Percentiles rank a stretch among this genome's conserved stretches.
phyloP scores from a whole-genome alignment of 2,329 filamentous ascomycete species.

The Verticillium albo-atrum region DNA sequence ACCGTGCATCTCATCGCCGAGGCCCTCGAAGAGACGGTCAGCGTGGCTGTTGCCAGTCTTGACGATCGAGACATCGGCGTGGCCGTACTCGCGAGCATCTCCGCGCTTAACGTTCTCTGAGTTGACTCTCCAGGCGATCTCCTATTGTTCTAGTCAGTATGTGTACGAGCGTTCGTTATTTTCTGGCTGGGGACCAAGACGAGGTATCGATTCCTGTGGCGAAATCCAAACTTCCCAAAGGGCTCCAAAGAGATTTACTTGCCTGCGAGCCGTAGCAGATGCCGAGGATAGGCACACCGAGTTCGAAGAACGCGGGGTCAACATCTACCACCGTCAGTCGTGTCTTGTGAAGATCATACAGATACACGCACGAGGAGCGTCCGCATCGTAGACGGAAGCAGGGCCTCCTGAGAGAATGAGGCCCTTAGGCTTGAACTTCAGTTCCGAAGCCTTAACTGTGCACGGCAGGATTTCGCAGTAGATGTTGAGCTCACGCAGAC shows the following conservation, averaged over 20 bases:
- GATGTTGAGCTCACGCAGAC: background rate
- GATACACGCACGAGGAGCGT: slow-evolving; percentile 46
- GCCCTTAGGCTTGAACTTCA: background rate
- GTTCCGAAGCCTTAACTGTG: background rate
- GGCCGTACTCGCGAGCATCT: slow-evolving; percentile 12
- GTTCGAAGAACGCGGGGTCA: slow-evolving; percentile 76
- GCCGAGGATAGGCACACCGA: slow-evolving; percentile 55
- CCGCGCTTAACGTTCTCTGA: slow-evolving; percentile 31
- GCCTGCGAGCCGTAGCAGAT: slow-evolving; percentile 55
- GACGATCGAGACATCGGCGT: slow-evolving; percentile 51
- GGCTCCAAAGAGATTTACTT: background rate
- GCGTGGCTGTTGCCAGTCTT: slow-evolving; percentile 55
- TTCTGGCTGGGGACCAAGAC: too few relatives aligned
- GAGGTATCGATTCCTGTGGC: too few relatives aligned
- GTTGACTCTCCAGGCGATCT: slow-evolving; percentile 65
- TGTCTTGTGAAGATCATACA: background rate
- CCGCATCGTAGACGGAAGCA: slow-evolving; percentile 74
- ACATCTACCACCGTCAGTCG: slow-evolving; percentile 43
- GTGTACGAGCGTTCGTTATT: background rate
- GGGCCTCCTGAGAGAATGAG: slow-evolving; percentile 27
- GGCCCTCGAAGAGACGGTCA: slow-evolving; percentile 72
- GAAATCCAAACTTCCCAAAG: too few relatives aligned
- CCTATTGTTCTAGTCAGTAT: slow-evolving; percentile 30
- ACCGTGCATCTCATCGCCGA: slow-evolving; percentile 62
- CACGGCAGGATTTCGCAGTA: background rate